Percentiles rank a stretch among this genome's conserved stretches.
Evolutionary conservation across 1,284 basidiomycete genomes (phyloP).

Genomic region (Fomitopsis betulina): DNA sequence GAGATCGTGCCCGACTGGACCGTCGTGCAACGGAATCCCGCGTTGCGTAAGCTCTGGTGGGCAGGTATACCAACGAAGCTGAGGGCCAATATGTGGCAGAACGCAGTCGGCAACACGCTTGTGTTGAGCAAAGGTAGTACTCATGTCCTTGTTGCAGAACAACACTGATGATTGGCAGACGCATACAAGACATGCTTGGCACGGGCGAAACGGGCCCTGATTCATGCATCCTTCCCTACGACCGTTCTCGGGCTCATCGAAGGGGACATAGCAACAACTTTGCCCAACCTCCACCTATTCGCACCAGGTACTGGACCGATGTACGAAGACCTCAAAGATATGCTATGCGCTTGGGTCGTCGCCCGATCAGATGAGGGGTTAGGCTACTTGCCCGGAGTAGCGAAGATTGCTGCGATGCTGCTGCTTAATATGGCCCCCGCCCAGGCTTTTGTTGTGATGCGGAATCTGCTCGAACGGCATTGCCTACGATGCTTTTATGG

Average conservation of each 20-base stretch:
- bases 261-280: slow-evolving; percentile 72
- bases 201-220: slow-evolving; percentile 71
- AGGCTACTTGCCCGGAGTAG: slow-evolving; percentile 68
- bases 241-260: slow-evolving; percentile 73
- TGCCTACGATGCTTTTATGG: slow-evolving; percentile 86
- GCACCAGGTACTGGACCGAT: slow-evolving; percentile 75
- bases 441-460: slow-evolving; percentile 81
- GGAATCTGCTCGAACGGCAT: slow-evolving; percentile 86
- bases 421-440: slow-evolving; percentile 81
- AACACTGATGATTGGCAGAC: slow-evolving; percentile 40
- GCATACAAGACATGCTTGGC: slow-evolving; percentile 70
- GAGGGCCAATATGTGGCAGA: slow-evolving; percentile 84
- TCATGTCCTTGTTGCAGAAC: background rate
- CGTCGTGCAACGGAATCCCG: slow-evolving; percentile 60
- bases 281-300: slow-evolving; percentile 90
- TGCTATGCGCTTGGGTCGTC: slow-evolving; percentile 90
- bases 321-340: slow-evolving; percentile 81
- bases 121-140: slow-evolving; percentile 80
- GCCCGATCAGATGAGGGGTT: slow-evolving; percentile 85
- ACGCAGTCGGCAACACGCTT: slow-evolving; percentile 84
- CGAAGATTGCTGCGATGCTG: slow-evolving; percentile 84
- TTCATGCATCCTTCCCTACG: slow-evolving; percentile 69
- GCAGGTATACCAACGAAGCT: slow-evolving; percentile 85
- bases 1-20: slow-evolving; percentile 84
- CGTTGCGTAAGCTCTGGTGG: slow-evolving; percentile 84